Evolutionary conservation across 2,329 filamentous ascomycete genomes (phyloP).

Genomic region (Hirsutella minnesotensis): DNA sequence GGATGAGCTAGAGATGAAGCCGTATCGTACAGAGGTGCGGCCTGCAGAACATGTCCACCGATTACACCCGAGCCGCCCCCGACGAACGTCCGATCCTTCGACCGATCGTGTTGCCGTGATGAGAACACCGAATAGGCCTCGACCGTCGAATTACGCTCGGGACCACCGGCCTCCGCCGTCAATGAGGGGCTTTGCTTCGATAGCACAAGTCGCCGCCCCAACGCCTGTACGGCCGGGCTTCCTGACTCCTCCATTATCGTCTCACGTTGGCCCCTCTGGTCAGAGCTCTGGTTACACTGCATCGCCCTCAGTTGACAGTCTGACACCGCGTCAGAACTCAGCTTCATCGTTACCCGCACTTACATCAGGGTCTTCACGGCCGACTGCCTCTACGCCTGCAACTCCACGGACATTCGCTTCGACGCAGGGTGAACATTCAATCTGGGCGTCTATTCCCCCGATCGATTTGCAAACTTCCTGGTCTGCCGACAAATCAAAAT

Average conservation of each 20-base stretch:
- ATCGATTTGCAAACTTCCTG: not conserved
- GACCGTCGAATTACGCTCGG: conserved; percentile 6
- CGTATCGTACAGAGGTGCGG: conserved; percentile 6
- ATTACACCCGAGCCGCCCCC: conserved; percentile 15
- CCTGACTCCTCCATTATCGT: not conserved
- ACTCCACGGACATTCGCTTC: conserved; percentile 5
- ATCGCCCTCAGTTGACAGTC: conserved; percentile 2
- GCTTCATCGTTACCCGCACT: conserved; percentile 10
- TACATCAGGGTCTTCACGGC: conserved; percentile 5
- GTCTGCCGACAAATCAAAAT: not conserved
- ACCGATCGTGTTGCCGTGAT: conserved; percentile 9
- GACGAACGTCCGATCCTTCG: conserved; percentile 18
- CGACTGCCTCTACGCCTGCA: conserved; percentile 5
- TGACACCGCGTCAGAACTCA: conserved; percentile 10
- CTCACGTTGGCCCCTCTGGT: not conserved
- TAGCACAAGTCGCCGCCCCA: conserved; percentile 6
- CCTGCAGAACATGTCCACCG: conserved; percentile 8
- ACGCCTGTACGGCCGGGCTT: not conserved
- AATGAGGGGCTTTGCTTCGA: conserved; percentile 17
- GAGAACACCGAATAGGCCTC: conserved; percentile 6
- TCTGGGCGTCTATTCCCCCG: conserved; percentile 3
- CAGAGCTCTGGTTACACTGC: not conserved
- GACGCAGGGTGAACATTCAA: conserved; percentile 4
- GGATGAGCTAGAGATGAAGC: conserved; percentile 28
- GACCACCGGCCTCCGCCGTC: conserved; percentile 17